phyloP scores from a whole-genome alignment of 352 stramenopile genomes.

The Globisporangium nodosum region DNA sequence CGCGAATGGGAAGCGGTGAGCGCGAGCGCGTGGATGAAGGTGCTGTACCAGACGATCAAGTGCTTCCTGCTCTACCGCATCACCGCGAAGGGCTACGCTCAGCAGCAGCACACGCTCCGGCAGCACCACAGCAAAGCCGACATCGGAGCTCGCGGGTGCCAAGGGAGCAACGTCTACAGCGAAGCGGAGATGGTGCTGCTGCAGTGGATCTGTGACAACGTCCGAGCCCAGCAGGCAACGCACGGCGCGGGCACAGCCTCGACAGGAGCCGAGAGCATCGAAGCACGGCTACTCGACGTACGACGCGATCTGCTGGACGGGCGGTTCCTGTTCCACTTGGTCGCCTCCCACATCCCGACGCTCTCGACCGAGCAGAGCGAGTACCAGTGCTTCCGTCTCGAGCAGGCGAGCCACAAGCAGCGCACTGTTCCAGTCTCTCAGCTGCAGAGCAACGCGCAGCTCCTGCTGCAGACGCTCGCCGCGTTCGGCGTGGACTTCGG shows the following conservation, averaged over 20 bases:
- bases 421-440: conserved; percentile 22
- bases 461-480: conserved; percentile 54
- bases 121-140: conserved; percentile 16
- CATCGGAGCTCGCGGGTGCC: conserved; percentile 24
- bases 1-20: conserved; percentile 53
- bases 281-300: conserved; percentile 50
- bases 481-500: conserved; percentile 82
- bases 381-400: conserved; percentile 64
- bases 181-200: conserved; percentile 89
- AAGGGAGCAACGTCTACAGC: conserved; percentile 90
- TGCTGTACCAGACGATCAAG: conserved; percentile 90
- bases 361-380: conserved; percentile 56
- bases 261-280: not conserved
- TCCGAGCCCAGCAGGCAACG: conserved; percentile 16
- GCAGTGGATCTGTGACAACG: conserved; percentile 85
- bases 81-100: conserved; percentile 73
- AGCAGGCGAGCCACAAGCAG: conserved; percentile 9
- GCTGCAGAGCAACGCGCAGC: conserved; percentile 46
- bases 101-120: conserved; percentile 18
- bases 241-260: too few species aligned
- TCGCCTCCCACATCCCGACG: conserved; percentile 85
- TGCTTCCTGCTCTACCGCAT: conserved; percentile 91
- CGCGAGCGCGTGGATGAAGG: conserved; percentile 70
- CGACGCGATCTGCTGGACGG: conserved; percentile 60
- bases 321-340: conserved; percentile 77